These are phyloP conservation scores for Colletotrichum godetiae DNA, from an alignment of 2,329 filamentous ascomycete species.

Conservation along the genomic window DNA sequence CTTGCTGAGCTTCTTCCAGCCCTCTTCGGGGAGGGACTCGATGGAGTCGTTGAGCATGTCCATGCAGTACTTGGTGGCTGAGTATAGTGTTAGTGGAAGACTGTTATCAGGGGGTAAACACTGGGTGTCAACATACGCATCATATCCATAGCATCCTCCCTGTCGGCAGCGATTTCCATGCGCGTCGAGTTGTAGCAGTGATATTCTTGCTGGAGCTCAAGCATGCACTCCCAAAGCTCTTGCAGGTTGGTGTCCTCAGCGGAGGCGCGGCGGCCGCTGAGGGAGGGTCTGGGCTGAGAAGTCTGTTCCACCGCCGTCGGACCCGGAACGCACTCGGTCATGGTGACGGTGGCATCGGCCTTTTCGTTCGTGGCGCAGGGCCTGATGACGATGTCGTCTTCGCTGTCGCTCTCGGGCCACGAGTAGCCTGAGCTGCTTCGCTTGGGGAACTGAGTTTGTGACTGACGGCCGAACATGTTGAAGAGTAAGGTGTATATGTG, in stretches of 20 bases:
- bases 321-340: constrained; percentile 30
- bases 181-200: constrained; percentile 38
- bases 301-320: background rate
- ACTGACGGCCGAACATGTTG: constrained; percentile 25
- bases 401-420: constrained; percentile 35
- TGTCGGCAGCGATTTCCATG: constrained; percentile 37
- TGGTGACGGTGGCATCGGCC: constrained; percentile 26
- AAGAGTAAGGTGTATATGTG: background rate
- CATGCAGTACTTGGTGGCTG: constrained; percentile 39
- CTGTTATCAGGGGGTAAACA: no score
- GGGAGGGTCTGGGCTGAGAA: constrained; percentile 3
- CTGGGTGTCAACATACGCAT: constrained; percentile 27
- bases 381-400: constrained; percentile 33
- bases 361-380: constrained; percentile 31
- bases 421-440: constrained; percentile 28
- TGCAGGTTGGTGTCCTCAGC: constrained; percentile 28
- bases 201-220: constrained; percentile 35
- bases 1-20: constrained; percentile 37
- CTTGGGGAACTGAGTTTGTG: constrained; percentile 18
- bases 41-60: constrained; percentile 40
- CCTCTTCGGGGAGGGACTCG: constrained; percentile 39
- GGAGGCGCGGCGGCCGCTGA: constrained; percentile 29
- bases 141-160: constrained; percentile 33
- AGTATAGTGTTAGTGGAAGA: background rate
- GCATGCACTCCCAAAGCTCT: constrained; percentile 36